Conservation (phyloP, 805 yeast species). For the Nakazawaea wyomingensis region DNA sequence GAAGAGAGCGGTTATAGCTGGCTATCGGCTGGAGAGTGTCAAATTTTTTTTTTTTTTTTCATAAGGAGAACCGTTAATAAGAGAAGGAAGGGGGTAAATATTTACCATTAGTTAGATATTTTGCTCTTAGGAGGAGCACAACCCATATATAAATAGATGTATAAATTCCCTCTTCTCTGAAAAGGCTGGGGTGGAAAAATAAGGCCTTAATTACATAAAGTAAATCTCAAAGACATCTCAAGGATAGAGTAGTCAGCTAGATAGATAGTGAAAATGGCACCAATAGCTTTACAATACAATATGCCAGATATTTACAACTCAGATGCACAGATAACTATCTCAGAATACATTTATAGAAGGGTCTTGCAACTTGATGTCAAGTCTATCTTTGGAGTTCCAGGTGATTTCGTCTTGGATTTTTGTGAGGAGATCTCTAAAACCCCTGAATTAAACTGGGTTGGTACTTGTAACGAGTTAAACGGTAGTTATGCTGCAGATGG, state of each 20-base stretch:
- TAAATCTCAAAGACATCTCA: too few species aligned
- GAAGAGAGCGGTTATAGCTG: too few species aligned
- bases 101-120: too few species aligned
- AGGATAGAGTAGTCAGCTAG: background rate
- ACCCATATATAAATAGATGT: too few species aligned
- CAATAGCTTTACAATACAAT: background rate
- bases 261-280: slow-evolving; percentile 7
- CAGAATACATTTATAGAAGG: slow-evolving; percentile 43
- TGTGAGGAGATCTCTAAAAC: slow-evolving; percentile 39
- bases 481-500: slow-evolving; percentile 49
- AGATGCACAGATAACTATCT: slow-evolving; percentile 19
- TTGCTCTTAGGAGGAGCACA: too few species aligned
- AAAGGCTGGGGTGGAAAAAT: too few species aligned
- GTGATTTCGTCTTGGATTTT: slow-evolving; percentile 51
- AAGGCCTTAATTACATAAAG: too few species aligned
- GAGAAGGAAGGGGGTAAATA: too few species aligned
- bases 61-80: too few species aligned
- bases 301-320: background rate
- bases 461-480: slow-evolving; percentile 47
- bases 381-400: slow-evolving; percentile 54
- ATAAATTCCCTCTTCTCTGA: too few species aligned
- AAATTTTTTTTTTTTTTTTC: too few species aligned
- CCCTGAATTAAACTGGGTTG: slow-evolving; percentile 30
- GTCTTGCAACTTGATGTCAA: slow-evolving; percentile 37
- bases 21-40: too few species aligned